Base-by-base conservation (phyloP, 441 rosid species). In the Theobroma grandiflorum region DNA sequence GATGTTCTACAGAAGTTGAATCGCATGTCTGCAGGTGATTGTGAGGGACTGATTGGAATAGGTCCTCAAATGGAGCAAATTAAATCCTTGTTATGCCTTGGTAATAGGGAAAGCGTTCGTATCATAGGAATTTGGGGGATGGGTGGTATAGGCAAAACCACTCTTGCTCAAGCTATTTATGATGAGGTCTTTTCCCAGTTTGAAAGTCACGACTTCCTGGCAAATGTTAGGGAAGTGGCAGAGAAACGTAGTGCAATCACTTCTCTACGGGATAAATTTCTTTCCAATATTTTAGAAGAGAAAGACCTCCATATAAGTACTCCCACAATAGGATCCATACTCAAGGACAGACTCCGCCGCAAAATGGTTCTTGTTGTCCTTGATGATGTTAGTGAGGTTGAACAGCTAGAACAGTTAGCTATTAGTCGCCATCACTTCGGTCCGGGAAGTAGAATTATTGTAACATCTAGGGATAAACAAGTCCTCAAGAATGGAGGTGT, bases 61-160 rank as follows among this genome's bases (percentile, higher is more conserved):
- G 72, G 77, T 59, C 18, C 16, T 50, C 84, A 61, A 1, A 8
- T 80, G 59, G 64, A 81, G 52, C 40, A 83, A 16, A 26, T 86
- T 72, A 70, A 75, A 37, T 80, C 79, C 10, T 52, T 84, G 5
- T 16, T 86, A 26, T 50, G 81, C 65, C 40, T 62, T 6, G 78
- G 75, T 14, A 75, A 71, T 26, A 1, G 31, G 5, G 35, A 43
- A 18, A 78, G 78, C 70, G 42, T 82, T 73, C 86, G 78, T 8
- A 64, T 68, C 20, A 10, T 87, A 37, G 89, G 86, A 65, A 47
- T 85, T 71, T 85, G 87, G 88, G 88, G 88, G 12, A 79, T 69
- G 57, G 85, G 81, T 62, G 87, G 87, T 58, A 52, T 84, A n/a
- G 87, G 87, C 79, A 84, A 82, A 42, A 87, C 89, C 62, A 10